Evolutionary conservation across 2,329 filamentous ascomycete species (phyloP), one percentile per base, ranked within the genome.

Genomic region (Sporothrix brunneoviolacea): DNA sequence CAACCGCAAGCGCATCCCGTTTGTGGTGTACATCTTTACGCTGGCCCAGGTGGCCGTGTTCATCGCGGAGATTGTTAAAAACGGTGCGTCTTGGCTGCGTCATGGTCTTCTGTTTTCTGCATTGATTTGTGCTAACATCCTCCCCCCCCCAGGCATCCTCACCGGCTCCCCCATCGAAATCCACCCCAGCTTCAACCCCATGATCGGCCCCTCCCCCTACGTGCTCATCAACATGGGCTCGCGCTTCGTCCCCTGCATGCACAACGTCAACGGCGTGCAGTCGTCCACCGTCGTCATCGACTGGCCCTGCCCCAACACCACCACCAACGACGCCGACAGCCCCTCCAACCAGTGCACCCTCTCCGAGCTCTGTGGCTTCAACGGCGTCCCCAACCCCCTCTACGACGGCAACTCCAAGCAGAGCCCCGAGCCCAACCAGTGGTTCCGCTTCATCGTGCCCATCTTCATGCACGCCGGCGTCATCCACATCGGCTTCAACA

Each of bases 171-270:
- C 85, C 18, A 88, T 89, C 62, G 79, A 83, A 70, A 91, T 83
- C 47, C 80, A 91, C 50, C 93, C 93, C 2, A 77, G 76, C 15
- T 95, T 98, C 72, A 98, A 97, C 69, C 86, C 88, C 52, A 95
- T 98, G 89, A 95, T 98, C 62, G 93, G 93, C 0, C 93, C 93
- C 1, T 95, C 91, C 5, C 80, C 84, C 2, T 88, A 89, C 59
- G 82, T 97, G 21, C 80, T 95, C 60, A 95, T 97, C 72, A 95
- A 95, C 67, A 95, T 98, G 88, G 93, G 93, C 52, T 88, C 91
- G 36, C 84, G 93, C 55, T 98, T 88, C 64, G 81, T 86, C 3
- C 88, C 91, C 7, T 98, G 93, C 68, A 98, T 98, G 93, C 91
- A 91, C 71, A 89, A 87, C 59, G 77, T 87, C 57, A 65, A 78